These are phyloP conservation scores for Fonsecaea monophora DNA, from an alignment of 2,329 filamentous ascomycete genomes.

Conservation along the genomic window DNA sequence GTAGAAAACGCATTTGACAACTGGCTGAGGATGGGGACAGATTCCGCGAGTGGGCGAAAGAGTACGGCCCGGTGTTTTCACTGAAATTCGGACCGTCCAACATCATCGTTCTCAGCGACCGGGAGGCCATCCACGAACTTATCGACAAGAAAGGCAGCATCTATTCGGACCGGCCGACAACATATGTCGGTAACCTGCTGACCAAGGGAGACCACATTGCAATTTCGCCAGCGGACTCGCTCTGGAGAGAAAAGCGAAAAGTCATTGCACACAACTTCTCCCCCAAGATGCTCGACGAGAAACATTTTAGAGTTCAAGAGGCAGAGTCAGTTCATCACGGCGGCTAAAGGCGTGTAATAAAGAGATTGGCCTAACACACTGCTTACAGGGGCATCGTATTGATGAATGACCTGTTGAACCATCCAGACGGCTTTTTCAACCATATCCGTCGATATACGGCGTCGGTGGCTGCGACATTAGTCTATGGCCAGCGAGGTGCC, in stretches of 20 bases:
- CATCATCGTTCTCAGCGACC: conserved; percentile 21
- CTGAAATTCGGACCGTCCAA: conserved; percentile 52
- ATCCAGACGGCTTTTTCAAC: conserved; percentile 27
- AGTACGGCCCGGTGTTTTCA: conserved; percentile 51
- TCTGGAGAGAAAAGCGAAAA: conserved; percentile 24
- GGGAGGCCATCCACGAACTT: conserved; percentile 17
- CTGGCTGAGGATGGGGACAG: not conserved
- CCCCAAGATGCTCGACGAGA: conserved; percentile 19
- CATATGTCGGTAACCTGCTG: conserved; percentile 14
- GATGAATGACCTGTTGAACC: conserved; percentile 21
- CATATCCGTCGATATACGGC: conserved; percentile 33
- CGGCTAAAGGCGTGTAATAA: no score
- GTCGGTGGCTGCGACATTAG: conserved; percentile 33
- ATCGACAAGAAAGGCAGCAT: conserved; percentile 22
- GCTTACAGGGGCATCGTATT: conserved; percentile 22
- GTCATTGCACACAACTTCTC: conserved; percentile 45
- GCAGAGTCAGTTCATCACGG: conserved; percentile 13
- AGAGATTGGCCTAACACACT: conserved; percentile 25
- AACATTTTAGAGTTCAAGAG: conserved; percentile 19
- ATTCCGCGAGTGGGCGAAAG: conserved; percentile 24
- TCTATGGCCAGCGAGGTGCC: conserved; percentile 31
- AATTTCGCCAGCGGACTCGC: conserved; percentile 20
- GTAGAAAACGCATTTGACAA: no score
- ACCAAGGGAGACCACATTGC: conserved; percentile 28
- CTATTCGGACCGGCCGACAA: conserved; percentile 17